Base-by-base conservation (phyloP, 164 flowering plant species). In the Aristolochia californica region DNA sequence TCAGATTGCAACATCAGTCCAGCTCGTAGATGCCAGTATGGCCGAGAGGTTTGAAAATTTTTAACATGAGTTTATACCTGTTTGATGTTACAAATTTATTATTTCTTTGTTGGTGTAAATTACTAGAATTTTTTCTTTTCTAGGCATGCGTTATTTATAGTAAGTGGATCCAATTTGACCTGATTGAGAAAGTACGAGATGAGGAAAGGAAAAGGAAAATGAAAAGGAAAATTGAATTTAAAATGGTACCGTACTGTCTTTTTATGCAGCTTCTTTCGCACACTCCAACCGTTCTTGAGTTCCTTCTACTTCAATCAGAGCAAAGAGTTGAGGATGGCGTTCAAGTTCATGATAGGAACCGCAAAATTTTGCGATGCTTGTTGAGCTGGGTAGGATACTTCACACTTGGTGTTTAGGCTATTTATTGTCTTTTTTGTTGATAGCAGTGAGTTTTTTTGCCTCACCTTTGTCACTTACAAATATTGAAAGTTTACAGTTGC, bases 331-430 rank as follows among this genome's bases (percentile, higher is more conserved):
- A 72, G 61, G 72, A 74, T 71, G 74, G 63, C 47, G 34, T 67
- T 49, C 80, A 73, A 59, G 78, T 66, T 14, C 82, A 74, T 66
- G 89, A 81, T 56, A 80, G 69, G 68, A 82, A 76, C 64, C 73
- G 84, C 56, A 88, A 84, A 68, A 76, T 88, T 61, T 61, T 91
- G 68, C 87, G 98, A 25, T 91, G 98, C 70, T 74, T 91, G 66
- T 72, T 91, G 62, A 91, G 98, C 60, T 91, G 98, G 98, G 98
- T 91, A 74, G 74, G 88, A 55, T 25, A 0, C 57, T 16, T 28
- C 20, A 17, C 5, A 38, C 23, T 34, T 34, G 40, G 7, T 0
- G 10, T 34, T 34, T 34, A 34, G 10, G 40, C 40, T 34, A 34
- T 34, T 34, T 12, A 34, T 34, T 34, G 4, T 34, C 10, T 34